These are phyloP conservation scores for Paraphysoderma sedebokerense DNA, from an alignment of 371 early-diverging fungal genomes.

Conservation along the genomic window DNA sequence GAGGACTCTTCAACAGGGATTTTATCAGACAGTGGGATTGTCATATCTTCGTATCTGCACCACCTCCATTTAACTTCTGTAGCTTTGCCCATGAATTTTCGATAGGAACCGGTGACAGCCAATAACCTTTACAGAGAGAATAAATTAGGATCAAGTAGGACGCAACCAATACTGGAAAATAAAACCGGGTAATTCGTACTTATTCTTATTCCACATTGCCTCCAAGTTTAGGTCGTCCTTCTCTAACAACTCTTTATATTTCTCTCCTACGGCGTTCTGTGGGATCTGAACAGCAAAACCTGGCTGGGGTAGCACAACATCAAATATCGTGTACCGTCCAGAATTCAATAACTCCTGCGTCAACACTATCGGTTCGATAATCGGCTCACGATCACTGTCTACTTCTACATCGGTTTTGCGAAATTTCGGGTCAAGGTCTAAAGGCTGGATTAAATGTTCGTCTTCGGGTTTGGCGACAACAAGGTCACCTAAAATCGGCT, in stretches of 20 bases:
- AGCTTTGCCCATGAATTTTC: no score
- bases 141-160: no score
- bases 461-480: constrained; percentile 27
- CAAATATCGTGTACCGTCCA: constrained; percentile 45
- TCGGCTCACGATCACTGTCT: constrained; percentile 6
- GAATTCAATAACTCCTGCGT: constrained; percentile 40
- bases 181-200: no score
- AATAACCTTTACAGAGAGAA: no score
- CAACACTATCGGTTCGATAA: constrained; percentile 16
- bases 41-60: no score
- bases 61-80: no score
- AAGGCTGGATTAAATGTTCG: background rate
- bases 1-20: no score
- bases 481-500: constrained; percentile 70
- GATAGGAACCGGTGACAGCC: no score
- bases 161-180: no score
- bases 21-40: no score
- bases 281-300: constrained; percentile 69
- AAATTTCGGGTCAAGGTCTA: constrained; percentile 3
- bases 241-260: constrained; percentile 51
- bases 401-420: background rate
- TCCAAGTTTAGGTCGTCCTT: no score
- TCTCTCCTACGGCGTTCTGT: constrained; percentile 38
- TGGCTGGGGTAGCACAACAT: constrained; percentile 84
- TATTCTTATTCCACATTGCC: no score